phyloP scores from a whole-genome alignment of 345 rosid genomes.

The Cardamine resedifolia region DNA sequence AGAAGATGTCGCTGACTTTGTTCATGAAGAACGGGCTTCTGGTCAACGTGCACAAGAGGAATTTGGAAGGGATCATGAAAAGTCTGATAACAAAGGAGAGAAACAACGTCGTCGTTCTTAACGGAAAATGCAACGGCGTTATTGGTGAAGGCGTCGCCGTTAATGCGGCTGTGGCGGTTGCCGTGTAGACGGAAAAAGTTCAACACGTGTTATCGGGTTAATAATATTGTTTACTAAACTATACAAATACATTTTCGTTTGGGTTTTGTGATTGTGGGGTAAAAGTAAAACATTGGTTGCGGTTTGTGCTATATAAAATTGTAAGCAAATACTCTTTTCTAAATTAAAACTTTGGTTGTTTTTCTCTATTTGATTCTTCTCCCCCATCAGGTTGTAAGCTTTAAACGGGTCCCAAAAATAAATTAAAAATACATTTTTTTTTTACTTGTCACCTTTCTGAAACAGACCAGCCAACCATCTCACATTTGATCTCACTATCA shows the following conservation, averaged over 20 bases:
- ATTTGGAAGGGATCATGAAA: slow-evolving; percentile 44
- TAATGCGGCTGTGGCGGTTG: slow-evolving; percentile 31
- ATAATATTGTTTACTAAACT: slow-evolving; percentile 1
- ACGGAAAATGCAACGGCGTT: slow-evolving; percentile 36
- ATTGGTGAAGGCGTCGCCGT: slow-evolving; percentile 20
- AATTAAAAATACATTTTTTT: neutral
- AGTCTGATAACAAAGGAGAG: slow-evolving; percentile 27
- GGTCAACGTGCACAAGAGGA: slow-evolving; percentile 63
- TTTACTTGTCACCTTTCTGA: slow-evolving; percentile 17
- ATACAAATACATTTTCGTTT: slow-evolving; percentile 23
- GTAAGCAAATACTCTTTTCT: slow-evolving; percentile 19
- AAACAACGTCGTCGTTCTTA: slow-evolving; percentile 18
- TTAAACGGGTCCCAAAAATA: slow-evolving; percentile 25
- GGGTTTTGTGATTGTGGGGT: slow-evolving; percentile 30
- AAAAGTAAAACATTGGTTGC: slow-evolving; percentile 18
- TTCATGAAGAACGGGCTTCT: slow-evolving; percentile 87
- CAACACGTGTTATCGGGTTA: neutral
- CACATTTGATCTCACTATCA: slow-evolving; percentile 6
- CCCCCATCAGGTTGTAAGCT: slow-evolving; percentile 20
- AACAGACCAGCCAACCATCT: slow-evolving; percentile 20
- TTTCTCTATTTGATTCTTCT: slow-evolving; percentile 7
- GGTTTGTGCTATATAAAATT: slow-evolving; percentile 22
- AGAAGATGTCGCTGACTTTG: slow-evolving; percentile 92
- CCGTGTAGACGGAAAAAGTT: slow-evolving; percentile 22
- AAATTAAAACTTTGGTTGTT: neutral